phyloP scores from a whole-genome alignment of 495 filamentous ascomycete genomes.

The Neurospora sp. region DNA sequence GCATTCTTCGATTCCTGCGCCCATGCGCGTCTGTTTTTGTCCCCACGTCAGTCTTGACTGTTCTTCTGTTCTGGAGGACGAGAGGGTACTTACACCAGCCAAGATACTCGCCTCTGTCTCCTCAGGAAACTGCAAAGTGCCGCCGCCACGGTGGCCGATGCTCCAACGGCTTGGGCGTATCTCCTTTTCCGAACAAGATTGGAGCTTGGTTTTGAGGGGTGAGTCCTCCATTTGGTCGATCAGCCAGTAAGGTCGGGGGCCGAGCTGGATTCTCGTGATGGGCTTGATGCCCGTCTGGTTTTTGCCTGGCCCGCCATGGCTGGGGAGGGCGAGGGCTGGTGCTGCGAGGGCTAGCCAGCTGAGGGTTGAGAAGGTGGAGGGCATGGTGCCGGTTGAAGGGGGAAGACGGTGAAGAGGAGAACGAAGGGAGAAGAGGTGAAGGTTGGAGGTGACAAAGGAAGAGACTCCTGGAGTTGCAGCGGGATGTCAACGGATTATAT shows the following conservation, averaged over 20 bases:
- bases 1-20: constrained; percentile 56
- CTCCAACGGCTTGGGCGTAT: constrained; percentile 34
- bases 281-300: constrained; percentile 11
- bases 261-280: constrained; percentile 37
- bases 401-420: neutral
- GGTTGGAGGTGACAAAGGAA: neutral
- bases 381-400: neutral
- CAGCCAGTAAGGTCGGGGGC: constrained; percentile 49
- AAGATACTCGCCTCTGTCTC: constrained; percentile 41
- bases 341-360: neutral
- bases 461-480: neutral
- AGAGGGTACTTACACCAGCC: constrained; percentile 28
- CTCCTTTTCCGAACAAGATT: constrained; percentile 39
- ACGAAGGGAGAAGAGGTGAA: neutral
- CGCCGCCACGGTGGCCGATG: constrained; percentile 50
- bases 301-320: constrained; percentile 5
- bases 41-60: neutral
- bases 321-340: constrained; percentile 13
- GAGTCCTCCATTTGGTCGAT: constrained; percentile 49
- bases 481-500: neutral
- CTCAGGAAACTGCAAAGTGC: constrained; percentile 52
- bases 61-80: neutral
- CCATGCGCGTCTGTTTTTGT: constrained; percentile 38
- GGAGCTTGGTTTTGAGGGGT: constrained; percentile 44
- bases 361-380: neutral